phyloP scores from a whole-genome alignment of 2,329 filamentous ascomycete species.

The Colletotrichum siamense region DNA sequence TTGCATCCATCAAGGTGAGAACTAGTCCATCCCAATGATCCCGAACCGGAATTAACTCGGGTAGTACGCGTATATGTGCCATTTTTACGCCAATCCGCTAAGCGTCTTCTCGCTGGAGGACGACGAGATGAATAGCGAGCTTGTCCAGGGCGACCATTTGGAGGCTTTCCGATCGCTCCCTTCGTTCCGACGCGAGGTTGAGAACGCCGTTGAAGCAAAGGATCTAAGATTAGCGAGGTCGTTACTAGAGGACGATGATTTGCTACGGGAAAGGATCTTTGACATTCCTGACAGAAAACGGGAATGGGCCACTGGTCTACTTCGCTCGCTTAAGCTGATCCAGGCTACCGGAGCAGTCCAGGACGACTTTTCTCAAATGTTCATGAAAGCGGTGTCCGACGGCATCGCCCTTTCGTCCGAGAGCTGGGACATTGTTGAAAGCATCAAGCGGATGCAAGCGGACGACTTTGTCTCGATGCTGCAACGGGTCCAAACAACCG shows the following conservation, averaged over 20 bases:
- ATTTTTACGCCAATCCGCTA: constrained; percentile 81
- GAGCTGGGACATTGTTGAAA: constrained; percentile 58
- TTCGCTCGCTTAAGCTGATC: constrained; percentile 55
- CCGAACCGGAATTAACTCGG: constrained; percentile 16
- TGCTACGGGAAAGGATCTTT: constrained; percentile 53
- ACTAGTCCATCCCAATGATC: background rate
- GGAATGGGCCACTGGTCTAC: constrained; percentile 46
- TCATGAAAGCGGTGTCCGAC: constrained; percentile 64
- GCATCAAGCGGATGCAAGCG: constrained; percentile 66
- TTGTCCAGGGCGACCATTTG: constrained; percentile 65
- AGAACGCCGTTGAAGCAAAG: constrained; percentile 49
- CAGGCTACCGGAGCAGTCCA: constrained; percentile 40
- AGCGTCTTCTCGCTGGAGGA: constrained; percentile 59
- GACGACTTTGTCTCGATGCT: constrained; percentile 50
- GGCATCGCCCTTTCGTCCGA: constrained; percentile 57
- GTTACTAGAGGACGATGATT: constrained; percentile 65
- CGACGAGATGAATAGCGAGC: constrained; percentile 24
- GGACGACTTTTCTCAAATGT: constrained; percentile 58
- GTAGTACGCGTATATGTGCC: constrained; percentile 85
- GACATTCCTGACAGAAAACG: constrained; percentile 33
- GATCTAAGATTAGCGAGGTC: constrained; percentile 49
- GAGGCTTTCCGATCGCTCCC: constrained; percentile 71
- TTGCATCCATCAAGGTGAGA: constrained; percentile 70
- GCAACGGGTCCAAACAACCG: constrained; percentile 42
- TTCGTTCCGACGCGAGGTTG: constrained; percentile 68